A percentile compares a stretch with the other conserved stretches of the same genome.
These are phyloP conservation scores for Coniella lustricola DNA, from an alignment of 2,329 filamentous ascomycete genomes.

Conservation along the genomic window DNA sequence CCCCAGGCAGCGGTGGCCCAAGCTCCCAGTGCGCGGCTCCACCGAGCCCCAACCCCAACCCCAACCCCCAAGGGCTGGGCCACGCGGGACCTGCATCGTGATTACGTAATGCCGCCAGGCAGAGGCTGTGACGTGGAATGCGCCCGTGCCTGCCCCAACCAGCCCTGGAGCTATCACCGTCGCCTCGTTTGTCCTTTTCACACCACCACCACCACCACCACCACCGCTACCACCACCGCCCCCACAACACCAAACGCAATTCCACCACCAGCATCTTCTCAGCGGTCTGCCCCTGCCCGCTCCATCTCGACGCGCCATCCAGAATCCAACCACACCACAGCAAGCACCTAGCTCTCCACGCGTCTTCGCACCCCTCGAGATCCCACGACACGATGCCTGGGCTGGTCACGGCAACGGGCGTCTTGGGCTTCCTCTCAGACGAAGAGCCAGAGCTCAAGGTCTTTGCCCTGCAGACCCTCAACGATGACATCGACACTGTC, in stretches of 20 bases:
- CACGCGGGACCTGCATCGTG: background rate
- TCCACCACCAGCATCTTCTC: too few species aligned
- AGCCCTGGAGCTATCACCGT: background rate
- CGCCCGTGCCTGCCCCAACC: background rate
- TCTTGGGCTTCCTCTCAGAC: slow-evolving; percentile 91
- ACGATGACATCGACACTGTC: slow-evolving; percentile 92
- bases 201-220: background rate
- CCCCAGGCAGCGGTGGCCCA: background rate
- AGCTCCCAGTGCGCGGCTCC: background rate
- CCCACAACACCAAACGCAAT: too few species aligned
- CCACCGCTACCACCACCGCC: background rate
- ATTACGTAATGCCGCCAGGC: slow-evolving; percentile 1
- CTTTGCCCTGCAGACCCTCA: slow-evolving; percentile 90
- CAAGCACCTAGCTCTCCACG: background rate
- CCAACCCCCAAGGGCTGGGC: too few species aligned
- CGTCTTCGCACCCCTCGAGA: slow-evolving; percentile 13
- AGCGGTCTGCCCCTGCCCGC: too few species aligned
- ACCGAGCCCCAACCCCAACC: too few species aligned
- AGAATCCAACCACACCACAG: background rate
- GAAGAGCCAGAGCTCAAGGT: slow-evolving; percentile 90
- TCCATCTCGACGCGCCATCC: too few species aligned
- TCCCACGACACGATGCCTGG: slow-evolving; percentile 69
- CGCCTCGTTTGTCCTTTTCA: background rate
- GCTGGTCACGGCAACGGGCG: slow-evolving; percentile 86
- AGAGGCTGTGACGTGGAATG: slow-evolving; percentile 2